Evolutionary conservation across 73 alveolate species (phyloP), one percentile per base, ranked within the genome.

Genomic region (Stentor coeruleus): DNA sequence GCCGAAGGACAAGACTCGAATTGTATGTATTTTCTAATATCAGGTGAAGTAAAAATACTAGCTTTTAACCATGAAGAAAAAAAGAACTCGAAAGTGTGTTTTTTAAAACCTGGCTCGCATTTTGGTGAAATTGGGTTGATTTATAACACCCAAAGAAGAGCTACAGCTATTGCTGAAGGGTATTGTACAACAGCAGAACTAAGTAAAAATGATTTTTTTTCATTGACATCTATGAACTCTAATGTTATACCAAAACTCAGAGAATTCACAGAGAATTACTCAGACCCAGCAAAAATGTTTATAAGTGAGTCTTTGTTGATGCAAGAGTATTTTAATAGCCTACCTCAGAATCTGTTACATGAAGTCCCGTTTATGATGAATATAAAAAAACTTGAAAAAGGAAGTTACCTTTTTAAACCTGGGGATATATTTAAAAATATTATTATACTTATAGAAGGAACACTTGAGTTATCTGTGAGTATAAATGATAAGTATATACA

Each of bases 51-150:
- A 11, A 81, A 85, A 14, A 84, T 85, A 28, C 26, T 3, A 39
- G 87, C 60, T 3, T 3, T 15, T 0, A 60, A 81, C 59, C 76
- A 85, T n/a, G 26, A 59, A 14, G 58, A 4, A 59, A 81, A 26
- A 28, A 74, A 85, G 38, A 58, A 37, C 26, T 58, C 20, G 66
- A 49, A 49, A n/a, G 91, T 81, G 20, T 75, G 74, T 33, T 42
- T 14, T 2, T 74, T 88, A 3, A 79, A 57, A 3, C 59, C 85
- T 4, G 92, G 92, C 0, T 58, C 74, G 3, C 86, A 76, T 72
- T 88, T 88, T 85, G 94, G 94, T 38, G 94, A 88, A 73, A 49
- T 88, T 28, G 66, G 85, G 28, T 40, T 89, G 38, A 57, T 86
- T 28, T 77, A 81, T 57, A 55, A 82, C 3, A 76, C 85, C 35